Conservation (phyloP, 2,329 filamentous ascomycete species). For the Cladophialophora exuberans region DNA sequence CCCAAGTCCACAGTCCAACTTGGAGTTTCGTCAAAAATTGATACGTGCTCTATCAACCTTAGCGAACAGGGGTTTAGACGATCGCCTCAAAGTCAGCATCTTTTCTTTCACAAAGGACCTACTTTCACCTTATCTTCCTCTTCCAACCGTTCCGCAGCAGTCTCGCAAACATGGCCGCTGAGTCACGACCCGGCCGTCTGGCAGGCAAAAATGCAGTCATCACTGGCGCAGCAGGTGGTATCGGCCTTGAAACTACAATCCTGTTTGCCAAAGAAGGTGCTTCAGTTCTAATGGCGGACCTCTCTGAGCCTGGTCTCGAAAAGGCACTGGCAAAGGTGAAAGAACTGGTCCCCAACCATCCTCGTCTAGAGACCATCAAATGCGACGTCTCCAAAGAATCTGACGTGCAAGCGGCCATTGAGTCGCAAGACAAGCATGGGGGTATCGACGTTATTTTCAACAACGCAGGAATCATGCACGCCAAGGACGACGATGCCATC, state of each 20-base stretch:
- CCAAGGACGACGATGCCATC: constrained; percentile 75
- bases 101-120: no score
- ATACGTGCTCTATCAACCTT: no score
- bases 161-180: constrained; percentile 21
- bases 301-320: constrained; percentile 76
- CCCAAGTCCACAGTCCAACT: no score
- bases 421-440: constrained; percentile 78
- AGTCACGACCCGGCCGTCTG: constrained; percentile 49
- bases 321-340: constrained; percentile 76
- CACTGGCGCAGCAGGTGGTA: constrained; percentile 64
- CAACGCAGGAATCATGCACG: constrained; percentile 97
- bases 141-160: no score
- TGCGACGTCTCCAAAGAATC: constrained; percentile 86
- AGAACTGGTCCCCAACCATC: constrained; percentile 66
- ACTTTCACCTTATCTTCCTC: no score
- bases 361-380: constrained; percentile 52
- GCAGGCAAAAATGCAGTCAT: constrained; percentile 65
- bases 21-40: no score
- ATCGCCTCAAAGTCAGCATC: no score
- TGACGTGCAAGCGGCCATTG: constrained; percentile 74
- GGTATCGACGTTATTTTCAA: constrained; percentile 94
- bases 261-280: constrained; percentile 89
- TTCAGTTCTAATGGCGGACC: constrained; percentile 81
- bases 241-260: constrained; percentile 88
- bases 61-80: no score